Evolutionary conservation across 768 basidiomycete genomes (phyloP).

Genomic region (Lactifluus piperatus): DNA sequence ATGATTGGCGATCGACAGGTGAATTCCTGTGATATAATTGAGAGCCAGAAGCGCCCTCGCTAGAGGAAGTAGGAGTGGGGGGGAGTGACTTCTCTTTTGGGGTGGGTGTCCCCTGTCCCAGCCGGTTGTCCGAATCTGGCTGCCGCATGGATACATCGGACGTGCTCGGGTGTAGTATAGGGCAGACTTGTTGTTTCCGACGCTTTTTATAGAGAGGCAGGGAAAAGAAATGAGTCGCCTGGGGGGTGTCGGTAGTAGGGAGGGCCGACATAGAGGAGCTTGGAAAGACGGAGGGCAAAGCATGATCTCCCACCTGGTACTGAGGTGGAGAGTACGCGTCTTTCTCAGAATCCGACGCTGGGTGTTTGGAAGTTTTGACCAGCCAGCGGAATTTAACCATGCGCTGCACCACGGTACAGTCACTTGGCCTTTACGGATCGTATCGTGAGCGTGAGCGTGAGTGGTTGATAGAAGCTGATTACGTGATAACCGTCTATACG

Average conservation of each 20-base stretch:
- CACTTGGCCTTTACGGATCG: not conserved
- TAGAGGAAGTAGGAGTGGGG: constrained; percentile 25
- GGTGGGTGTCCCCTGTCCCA: not conserved
- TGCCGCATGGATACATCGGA: constrained; percentile 24
- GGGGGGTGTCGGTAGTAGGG: constrained; percentile 35
- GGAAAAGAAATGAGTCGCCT: constrained; percentile 46
- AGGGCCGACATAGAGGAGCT: not conserved
- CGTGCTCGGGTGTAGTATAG: constrained; percentile 24
- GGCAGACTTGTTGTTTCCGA: constrained; percentile 27
- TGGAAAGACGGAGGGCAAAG: constrained; percentile 1
- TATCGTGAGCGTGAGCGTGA: not conserved
- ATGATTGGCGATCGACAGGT: not conserved
- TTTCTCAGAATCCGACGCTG: not conserved
- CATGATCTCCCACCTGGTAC: constrained; percentile 5
- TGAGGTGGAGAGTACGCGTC: not conserved
- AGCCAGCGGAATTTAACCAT: constrained; percentile 18
- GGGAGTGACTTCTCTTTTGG: constrained; percentile 27
- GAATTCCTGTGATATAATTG: not conserved
- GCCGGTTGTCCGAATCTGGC: constrained; percentile 14
- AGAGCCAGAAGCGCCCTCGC: constrained; percentile 7
- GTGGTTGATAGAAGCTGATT: not conserved
- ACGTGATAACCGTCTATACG: not conserved
- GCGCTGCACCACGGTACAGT: not conserved
- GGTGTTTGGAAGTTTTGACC: constrained; percentile 4
- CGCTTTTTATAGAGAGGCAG: constrained; percentile 58